Percentiles rank a stretch among this genome's conserved stretches.
phyloP scores from a whole-genome alignment of 2,329 filamentous ascomycete species.

The Tolypocladium ovalisporum region DNA sequence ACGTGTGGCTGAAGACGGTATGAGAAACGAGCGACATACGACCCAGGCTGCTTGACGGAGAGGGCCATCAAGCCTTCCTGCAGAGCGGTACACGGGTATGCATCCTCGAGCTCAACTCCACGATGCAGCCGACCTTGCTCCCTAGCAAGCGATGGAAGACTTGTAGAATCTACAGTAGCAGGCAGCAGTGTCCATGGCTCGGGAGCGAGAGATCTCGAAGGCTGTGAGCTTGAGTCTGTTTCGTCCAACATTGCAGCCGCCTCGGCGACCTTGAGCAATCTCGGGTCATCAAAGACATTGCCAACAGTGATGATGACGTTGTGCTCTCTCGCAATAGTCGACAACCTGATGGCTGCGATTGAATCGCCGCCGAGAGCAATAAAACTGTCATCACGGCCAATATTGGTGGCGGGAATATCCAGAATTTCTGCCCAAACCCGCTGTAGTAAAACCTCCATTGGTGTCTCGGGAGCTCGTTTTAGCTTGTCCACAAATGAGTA shows the following conservation, averaged over 20 bases:
- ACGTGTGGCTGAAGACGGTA: constrained; percentile 9
- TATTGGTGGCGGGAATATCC: background rate
- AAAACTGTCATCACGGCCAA: background rate
- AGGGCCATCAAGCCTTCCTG: constrained; percentile 29
- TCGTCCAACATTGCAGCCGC: background rate
- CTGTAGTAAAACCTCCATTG: background rate
- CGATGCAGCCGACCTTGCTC: background rate
- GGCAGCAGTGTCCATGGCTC: background rate
- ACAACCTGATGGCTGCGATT: constrained; percentile 9
- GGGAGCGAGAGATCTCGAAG: background rate
- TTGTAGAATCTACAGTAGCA: background rate
- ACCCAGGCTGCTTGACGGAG: constrained; percentile 19
- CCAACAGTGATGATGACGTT: background rate
- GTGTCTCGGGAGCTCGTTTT: constrained; percentile 1
- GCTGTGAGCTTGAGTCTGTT: background rate
- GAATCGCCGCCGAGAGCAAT: constrained; percentile 4
- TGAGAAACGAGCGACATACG: constrained; percentile 23
- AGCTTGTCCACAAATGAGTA: background rate
- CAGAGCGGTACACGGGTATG: constrained; percentile 28
- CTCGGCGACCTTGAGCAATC: background rate
- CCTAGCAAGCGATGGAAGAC: background rate
- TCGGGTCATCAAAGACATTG: background rate
- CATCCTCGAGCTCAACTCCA: constrained; percentile 12
- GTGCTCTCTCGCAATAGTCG: background rate
- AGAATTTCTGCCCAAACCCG: constrained; percentile 4